Conservation (phyloP, 2,329 filamentous ascomycete species). For the Ascochyta rabiei region DNA sequence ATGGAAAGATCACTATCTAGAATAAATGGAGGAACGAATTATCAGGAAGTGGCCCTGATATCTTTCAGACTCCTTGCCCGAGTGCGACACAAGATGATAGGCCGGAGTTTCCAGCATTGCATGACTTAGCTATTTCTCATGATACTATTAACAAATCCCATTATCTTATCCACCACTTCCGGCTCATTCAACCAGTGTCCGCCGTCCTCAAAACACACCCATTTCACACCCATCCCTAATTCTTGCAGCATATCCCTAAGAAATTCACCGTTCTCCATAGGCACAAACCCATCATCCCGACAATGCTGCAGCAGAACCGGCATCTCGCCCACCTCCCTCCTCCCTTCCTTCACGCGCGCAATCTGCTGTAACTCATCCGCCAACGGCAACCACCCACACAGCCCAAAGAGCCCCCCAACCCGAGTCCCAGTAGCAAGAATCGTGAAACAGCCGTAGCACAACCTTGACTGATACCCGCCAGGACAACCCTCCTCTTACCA, state of each 20-base stretch:
- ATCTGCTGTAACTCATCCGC: constrained; percentile 1
- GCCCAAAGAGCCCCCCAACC: constrained; percentile 28
- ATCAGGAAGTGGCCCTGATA: not conserved
- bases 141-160: constrained; percentile 16
- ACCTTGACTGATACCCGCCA: constrained; percentile 36
- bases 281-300: constrained; percentile 51
- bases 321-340: not conserved
- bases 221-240: constrained; percentile 46
- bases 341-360: not conserved
- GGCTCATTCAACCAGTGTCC: constrained; percentile 59
- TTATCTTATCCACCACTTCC: constrained; percentile 56
- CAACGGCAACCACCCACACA: constrained; percentile 32
- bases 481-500: constrained; percentile 15
- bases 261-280: constrained; percentile 43
- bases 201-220: constrained; percentile 48
- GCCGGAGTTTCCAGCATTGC: not conserved
- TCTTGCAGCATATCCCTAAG: constrained; percentile 43
- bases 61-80: not conserved
- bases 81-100: not conserved
- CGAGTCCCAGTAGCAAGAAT: constrained; percentile 3
- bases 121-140: not conserved
- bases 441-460: constrained; percentile 25
- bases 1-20: constrained; percentile 22
- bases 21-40: not conserved
- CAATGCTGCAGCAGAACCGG: constrained; percentile 57